A percentile compares a stretch with the other conserved stretches of the same genome.
Conservation (phyloP, 306 rosid species). For the Dryas drummondii region DNA sequence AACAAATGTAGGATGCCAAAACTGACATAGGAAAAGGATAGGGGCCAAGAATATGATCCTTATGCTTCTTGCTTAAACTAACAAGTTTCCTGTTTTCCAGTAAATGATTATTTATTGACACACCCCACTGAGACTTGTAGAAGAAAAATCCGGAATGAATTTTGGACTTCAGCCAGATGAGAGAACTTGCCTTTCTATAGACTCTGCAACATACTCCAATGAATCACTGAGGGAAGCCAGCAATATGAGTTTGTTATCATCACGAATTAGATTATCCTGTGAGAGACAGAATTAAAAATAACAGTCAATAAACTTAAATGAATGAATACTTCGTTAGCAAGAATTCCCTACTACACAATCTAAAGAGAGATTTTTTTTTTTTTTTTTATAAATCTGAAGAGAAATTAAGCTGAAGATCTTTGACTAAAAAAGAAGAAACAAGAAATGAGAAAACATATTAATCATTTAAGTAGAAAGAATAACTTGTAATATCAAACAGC, state of each 20-base stretch:
- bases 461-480: conserved; percentile 9
- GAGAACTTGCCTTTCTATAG: conserved; percentile 84
- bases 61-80: background rate
- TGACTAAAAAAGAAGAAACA: conserved; percentile 2
- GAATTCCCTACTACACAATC: conserved; percentile 8
- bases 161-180: conserved; percentile 7
- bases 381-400: background rate
- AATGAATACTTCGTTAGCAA: background rate
- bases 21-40: background rate
- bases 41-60: background rate
- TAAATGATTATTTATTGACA: conserved; percentile 23
- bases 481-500: conserved; percentile 17
- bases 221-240: conserved; percentile 98
- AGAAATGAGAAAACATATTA: background rate
- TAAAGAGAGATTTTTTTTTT: background rate
- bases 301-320: conserved; percentile 11
- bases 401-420: background rate
- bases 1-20: background rate
- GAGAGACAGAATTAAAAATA: conserved; percentile 22
- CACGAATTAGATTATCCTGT: conserved; percentile 95
- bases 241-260: conserved; percentile 91
- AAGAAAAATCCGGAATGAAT: background rate
- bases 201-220: conserved; percentile 92
- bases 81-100: conserved; percentile 6
- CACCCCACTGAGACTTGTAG: conserved; percentile 12